Evolutionary conservation across 2,329 filamentous ascomycete species (phyloP).

Genomic region (Monilinia vaccinii-corymbosi): DNA sequence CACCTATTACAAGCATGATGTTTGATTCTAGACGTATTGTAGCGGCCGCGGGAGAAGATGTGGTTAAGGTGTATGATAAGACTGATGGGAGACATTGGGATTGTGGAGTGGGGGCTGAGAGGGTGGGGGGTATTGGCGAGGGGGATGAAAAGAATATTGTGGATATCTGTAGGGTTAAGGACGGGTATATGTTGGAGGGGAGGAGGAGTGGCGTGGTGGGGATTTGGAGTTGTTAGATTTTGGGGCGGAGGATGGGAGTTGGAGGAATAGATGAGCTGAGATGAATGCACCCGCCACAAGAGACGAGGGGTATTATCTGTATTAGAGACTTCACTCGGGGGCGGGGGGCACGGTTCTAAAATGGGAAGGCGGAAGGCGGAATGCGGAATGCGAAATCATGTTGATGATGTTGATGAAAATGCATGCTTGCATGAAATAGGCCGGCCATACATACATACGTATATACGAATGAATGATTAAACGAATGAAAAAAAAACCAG

Average conservation of each 20-base stretch:
- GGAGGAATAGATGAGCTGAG: neutral
- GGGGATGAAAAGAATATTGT: constrained; percentile 57
- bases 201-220: constrained; percentile 80
- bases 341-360: neutral
- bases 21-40: constrained; percentile 89
- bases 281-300: neutral
- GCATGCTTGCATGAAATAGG: neutral
- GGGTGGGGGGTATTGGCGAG: constrained; percentile 33
- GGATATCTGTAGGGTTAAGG: constrained; percentile 81
- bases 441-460: neutral
- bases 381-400: neutral
- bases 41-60: constrained; percentile 79
- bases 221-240: constrained; percentile 67
- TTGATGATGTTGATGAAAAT: neutral
- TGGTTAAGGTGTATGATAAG: constrained; percentile 98
- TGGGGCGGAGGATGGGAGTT: neutral
- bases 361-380: neutral
- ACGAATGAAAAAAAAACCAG: neutral
- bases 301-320: neutral
- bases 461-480: neutral
- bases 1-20: constrained; percentile 91
- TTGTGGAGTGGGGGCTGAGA: constrained; percentile 73
- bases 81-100: constrained; percentile 94
- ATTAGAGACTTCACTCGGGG: neutral
- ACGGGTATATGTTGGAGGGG: constrained; percentile 90